Base-by-base conservation (phyloP, 139 green algal species). In the Nannochloris sp. region DNA sequence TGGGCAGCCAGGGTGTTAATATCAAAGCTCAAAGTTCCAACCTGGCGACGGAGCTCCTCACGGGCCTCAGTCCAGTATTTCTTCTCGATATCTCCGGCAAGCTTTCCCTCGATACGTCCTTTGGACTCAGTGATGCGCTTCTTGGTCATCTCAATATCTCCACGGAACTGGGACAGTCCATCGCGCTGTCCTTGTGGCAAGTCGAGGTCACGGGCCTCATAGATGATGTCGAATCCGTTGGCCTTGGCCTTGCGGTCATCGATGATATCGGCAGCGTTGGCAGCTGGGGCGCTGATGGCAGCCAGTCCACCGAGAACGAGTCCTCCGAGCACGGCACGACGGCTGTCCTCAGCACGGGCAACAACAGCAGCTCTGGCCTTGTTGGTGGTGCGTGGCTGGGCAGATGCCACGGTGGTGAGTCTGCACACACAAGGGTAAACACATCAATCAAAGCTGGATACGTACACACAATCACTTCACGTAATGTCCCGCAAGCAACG, bases 1-100 rank as follows among this genome's bases (percentile, higher is more conserved):
- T 70, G 60, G 10, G 53, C 67, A 28, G 82, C 81, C 57, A 95
- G 69, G 25, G 79, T 80, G 79, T 90, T 89, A 56, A 95, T 72
- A 82, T 96, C 90, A 65, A 95, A 93, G 59, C 89, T 81, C 68
- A 96, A 77, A 64, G 77, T 95, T 61, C 87, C 87, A 6, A 94
- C 68, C 61, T 75, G 68, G 66, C 77, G 76, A 55, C 87, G 85
- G 74, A 96, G 84, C 79, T 95, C 74, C 77, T 94, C 81, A 23
- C 82, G 76, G 17, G 81, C 88, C 74, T 89, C 66, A 36, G 82
- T 89, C 87, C 88, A 96, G 86, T 96, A 96, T 30, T 74, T 72
- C 86, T 95, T 94, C 59, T 82, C 64, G 48, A 96, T 81, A 57
- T 77, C 79, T 23, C 49, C 30, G 12, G 66, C 67, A 50, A 96